A percentile compares a stretch with the other conserved stretches of the same genome.
phyloP scores from a whole-genome alignment of 1,139 yeast species.

The Geotrichum phurueaensis region DNA sequence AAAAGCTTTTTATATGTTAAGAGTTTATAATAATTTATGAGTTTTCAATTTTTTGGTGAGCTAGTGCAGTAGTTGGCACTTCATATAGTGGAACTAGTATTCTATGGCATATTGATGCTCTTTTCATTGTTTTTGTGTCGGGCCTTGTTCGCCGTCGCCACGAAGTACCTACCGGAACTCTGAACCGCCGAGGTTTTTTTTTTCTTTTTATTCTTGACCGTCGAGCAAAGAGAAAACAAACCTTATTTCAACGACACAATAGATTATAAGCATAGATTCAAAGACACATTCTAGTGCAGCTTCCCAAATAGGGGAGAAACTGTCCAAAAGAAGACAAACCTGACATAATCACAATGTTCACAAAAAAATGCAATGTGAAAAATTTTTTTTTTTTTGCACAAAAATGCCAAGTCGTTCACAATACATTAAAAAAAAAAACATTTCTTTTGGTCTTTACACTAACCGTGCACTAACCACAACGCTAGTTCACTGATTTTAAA shows the following conservation, averaged over 20 bases:
- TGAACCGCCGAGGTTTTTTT: not conserved
- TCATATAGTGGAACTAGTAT: not conserved
- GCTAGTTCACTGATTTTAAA: no score
- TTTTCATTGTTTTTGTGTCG: not conserved
- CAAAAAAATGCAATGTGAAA: not conserved
- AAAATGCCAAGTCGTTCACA: not conserved
- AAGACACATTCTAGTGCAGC: not conserved
- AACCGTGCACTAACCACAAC: not conserved
- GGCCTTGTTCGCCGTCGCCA: not conserved
- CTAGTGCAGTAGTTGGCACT: not conserved
- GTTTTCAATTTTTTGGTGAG: not conserved
- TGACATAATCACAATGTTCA: not conserved
- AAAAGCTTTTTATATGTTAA: not conserved
- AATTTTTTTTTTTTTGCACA: not conserved
- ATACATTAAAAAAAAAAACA: not conserved
- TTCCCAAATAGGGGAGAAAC: not conserved
- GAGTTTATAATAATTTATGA: not conserved
- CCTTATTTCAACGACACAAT: not conserved
- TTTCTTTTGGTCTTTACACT: not conserved
- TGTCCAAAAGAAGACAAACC: not conserved
- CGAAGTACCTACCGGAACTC: not conserved
- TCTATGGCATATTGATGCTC: not conserved
- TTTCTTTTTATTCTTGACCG: no score
- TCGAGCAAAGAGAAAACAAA: not conserved
- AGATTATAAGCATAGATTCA: not conserved